Percentiles rank a stretch among this genome's conserved stretches.
These are phyloP conservation scores for Cystobasidium pallidum DNA, from an alignment of 1,284 basidiomycete species.

Conservation along the genomic window DNA sequence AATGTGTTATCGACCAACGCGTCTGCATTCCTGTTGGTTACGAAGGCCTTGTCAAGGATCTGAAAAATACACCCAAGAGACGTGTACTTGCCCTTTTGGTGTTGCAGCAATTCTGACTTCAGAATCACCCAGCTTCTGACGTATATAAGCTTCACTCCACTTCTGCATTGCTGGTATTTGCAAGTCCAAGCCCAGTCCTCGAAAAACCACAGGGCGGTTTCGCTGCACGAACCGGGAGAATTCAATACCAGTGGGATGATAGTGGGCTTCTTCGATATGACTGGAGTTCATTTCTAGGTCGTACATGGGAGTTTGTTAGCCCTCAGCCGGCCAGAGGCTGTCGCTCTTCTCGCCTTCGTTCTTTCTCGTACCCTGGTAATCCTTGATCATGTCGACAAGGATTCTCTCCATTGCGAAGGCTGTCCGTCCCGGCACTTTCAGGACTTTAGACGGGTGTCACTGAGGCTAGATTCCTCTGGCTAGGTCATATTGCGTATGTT, in stretches of 20 bases:
- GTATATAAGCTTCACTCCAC: conserved; percentile 71
- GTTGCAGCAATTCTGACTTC: conserved; percentile 76
- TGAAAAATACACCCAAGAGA: neutral
- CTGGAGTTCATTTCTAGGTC: conserved; percentile 68
- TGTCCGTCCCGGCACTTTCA: neutral
- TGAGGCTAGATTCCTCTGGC: neutral
- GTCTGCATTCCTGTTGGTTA: conserved; percentile 69
- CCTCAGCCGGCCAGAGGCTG: conserved; percentile 8
- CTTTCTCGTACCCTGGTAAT: conserved; percentile 53
- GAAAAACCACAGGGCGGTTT: conserved; percentile 72
- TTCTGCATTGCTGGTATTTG: conserved; percentile 53
- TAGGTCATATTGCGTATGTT: neutral
- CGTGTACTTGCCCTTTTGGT: conserved; percentile 65
- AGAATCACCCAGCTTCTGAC: conserved; percentile 62
- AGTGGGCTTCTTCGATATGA: conserved; percentile 63
- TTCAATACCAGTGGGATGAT: conserved; percentile 67
- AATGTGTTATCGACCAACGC: conserved; percentile 75
- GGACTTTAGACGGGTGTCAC: neutral
- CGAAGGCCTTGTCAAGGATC: neutral
- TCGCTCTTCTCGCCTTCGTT: neutral
- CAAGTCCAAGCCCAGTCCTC: conserved; percentile 58
- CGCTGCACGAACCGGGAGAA: conserved; percentile 73
- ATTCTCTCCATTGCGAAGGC: neutral
- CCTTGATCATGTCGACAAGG: conserved; percentile 46
- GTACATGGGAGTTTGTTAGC: neutral